phyloP scores from a whole-genome alignment of 2,329 filamentous ascomycete genomes.

The Colletotrichum sp. region DNA sequence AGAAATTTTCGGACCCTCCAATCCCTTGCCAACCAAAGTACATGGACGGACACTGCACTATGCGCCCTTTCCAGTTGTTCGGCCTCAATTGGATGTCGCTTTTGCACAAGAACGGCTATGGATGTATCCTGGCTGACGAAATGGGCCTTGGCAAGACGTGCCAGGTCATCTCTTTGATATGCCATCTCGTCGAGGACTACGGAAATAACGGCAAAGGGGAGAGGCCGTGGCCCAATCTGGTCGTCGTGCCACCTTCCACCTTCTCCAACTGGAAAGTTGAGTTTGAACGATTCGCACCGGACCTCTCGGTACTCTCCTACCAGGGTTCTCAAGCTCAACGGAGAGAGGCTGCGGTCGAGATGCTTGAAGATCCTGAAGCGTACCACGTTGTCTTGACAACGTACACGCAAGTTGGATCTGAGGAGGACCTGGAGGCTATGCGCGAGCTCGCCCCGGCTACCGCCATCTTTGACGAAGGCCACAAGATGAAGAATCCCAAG shows the following conservation, averaged over 20 bases:
- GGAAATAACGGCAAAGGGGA: slow-evolving; percentile 30
- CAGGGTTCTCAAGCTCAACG: slow-evolving; percentile 70
- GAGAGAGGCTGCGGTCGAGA: slow-evolving; percentile 67
- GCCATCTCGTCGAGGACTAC: slow-evolving; percentile 75
- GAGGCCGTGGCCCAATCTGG: slow-evolving; percentile 73
- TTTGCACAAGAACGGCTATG: slow-evolving; percentile 78
- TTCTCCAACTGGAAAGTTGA: slow-evolving; percentile 96
- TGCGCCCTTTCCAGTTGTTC: slow-evolving; percentile 94
- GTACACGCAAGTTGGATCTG: slow-evolving; percentile 62
- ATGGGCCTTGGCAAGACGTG: slow-evolving; percentile 98
- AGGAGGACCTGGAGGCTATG: slow-evolving; percentile 55
- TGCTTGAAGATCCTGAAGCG: slow-evolving; percentile 67
- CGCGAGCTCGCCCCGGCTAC: slow-evolving; percentile 52
- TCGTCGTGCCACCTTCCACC: slow-evolving; percentile 92
- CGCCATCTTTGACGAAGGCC: slow-evolving; percentile 90
- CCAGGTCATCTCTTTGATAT: slow-evolving; percentile 91
- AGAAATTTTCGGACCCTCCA: slow-evolving; percentile 44
- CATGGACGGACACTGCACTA: slow-evolving; percentile 75
- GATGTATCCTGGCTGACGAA: slow-evolving; percentile 93
- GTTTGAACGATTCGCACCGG: slow-evolving; percentile 84
- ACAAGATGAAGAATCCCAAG: slow-evolving; percentile 87
- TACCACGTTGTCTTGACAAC: slow-evolving; percentile 67
- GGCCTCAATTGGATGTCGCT: slow-evolving; percentile 94
- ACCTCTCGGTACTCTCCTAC: slow-evolving; percentile 74
- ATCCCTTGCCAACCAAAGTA: slow-evolving; percentile 70